phyloP scores from a whole-genome alignment of 1,284 basidiomycete species.

The Thelephora terrestris region DNA sequence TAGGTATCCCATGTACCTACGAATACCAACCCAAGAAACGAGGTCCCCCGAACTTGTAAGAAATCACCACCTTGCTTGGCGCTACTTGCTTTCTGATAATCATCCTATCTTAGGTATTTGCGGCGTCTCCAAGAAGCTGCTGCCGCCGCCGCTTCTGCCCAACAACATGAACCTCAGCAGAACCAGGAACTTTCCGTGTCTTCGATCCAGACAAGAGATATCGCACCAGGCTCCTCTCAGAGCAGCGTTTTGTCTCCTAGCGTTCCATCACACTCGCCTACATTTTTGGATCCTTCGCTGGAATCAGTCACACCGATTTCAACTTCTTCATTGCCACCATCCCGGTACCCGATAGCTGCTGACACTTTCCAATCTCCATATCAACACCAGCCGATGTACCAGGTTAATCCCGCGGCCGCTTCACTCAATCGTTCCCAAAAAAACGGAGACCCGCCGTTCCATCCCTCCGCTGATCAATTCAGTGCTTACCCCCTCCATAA shows the following conservation, averaged over 20 bases:
- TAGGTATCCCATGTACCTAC: conserved; percentile 79
- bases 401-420: conserved; percentile 24
- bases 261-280: conserved; percentile 32
- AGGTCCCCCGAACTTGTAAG: conserved; percentile 81
- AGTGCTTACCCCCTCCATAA: conserved; percentile 57
- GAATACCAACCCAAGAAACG: conserved; percentile 88
- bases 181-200: conserved; percentile 35
- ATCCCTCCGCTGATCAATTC: conserved; percentile 39
- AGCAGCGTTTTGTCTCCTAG: conserved; percentile 36
- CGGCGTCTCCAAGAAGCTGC: conserved; percentile 71
- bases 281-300: conserved; percentile 43
- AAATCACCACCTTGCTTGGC: conserved; percentile 10
- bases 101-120: conserved; percentile 43
- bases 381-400: conserved; percentile 33
- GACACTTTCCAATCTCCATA: conserved; percentile 43
- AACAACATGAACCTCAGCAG: conserved; percentile 25
- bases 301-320: conserved; percentile 30
- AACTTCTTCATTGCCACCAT: conserved; percentile 43
- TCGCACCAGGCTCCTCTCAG: conserved; percentile 40
- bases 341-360: conserved; percentile 59
- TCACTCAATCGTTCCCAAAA: conserved; percentile 22
- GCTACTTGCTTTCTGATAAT: conserved; percentile 5
- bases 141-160: conserved; percentile 38
- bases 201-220: conserved; percentile 32
- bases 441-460: conserved; percentile 35